Evolutionary conservation across 2,329 filamentous ascomycete genomes (phyloP).

Genomic region (Nigrospora sphaerica): DNA sequence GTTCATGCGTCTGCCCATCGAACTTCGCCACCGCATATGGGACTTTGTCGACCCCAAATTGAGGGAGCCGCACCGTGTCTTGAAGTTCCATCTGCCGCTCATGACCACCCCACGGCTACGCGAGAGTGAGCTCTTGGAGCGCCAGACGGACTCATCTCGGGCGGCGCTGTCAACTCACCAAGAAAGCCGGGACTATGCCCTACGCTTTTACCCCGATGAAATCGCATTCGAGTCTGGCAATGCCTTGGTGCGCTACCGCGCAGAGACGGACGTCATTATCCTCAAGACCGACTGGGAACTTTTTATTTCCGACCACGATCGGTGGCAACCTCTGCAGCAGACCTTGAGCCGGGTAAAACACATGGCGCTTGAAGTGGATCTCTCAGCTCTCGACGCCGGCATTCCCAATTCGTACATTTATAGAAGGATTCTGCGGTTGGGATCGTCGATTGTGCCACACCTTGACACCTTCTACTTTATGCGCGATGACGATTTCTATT

Average conservation of each 20-base stretch:
- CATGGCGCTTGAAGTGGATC: neutral
- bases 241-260: slow-evolving; percentile 17
- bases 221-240: slow-evolving; percentile 10
- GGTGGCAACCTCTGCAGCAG: too few species aligned
- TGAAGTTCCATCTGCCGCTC: slow-evolving; percentile 6
- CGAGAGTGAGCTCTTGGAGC: slow-evolving; percentile 11
- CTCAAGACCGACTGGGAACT: neutral
- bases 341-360: neutral
- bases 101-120: slow-evolving; percentile 3
- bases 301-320: neutral
- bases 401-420: neutral
- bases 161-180: slow-evolving; percentile 18
- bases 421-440: neutral
- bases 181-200: slow-evolving; percentile 24
- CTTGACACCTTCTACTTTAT: slow-evolving; percentile 12
- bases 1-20: slow-evolving; percentile 23
- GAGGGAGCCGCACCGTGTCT: slow-evolving; percentile 16
- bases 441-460: neutral
- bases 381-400: neutral
- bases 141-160: slow-evolving; percentile 22
- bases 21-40: slow-evolving; percentile 27
- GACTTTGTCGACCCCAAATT: slow-evolving; percentile 24
- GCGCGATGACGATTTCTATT: neutral
- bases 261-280: slow-evolving; percentile 19
- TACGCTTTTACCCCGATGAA: slow-evolving; percentile 22